Conservation (phyloP, 139 green algal genomes). For the Ulvella scutata region DNA sequence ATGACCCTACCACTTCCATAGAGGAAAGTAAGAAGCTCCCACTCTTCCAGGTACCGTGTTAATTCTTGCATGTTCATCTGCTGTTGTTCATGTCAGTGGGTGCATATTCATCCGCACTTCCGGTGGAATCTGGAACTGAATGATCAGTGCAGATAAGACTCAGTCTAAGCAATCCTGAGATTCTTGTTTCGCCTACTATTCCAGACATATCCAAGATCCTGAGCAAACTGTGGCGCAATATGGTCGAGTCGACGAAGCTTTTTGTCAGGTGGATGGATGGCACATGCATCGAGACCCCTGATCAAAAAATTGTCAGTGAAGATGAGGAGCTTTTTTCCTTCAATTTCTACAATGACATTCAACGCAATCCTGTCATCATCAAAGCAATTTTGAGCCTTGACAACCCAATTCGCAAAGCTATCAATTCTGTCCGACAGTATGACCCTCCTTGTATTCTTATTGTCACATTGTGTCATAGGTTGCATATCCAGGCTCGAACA, state of each 20-base stretch:
- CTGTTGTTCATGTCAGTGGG: too few relatives aligned
- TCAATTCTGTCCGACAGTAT: background rate
- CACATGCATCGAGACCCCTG: constrained; percentile 67
- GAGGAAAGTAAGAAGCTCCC: constrained; percentile 7
- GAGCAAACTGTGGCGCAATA: constrained; percentile 33
- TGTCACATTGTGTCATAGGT: too few relatives aligned
- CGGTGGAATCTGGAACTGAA: too few relatives aligned
- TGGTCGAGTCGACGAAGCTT: constrained; percentile 51
- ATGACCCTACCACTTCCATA: background rate
- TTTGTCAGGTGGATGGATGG: constrained; percentile 88
- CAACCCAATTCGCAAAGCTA: background rate
- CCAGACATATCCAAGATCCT: constrained; percentile 37
- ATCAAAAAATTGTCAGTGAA: constrained; percentile 31
- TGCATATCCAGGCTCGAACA: too few relatives aligned
- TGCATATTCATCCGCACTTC: too few relatives aligned
- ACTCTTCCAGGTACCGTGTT: constrained; percentile 28
- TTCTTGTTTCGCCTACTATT: constrained; percentile 62
- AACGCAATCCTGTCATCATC: constrained; percentile 31
- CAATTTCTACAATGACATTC: constrained; percentile 67
- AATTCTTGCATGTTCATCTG: too few relatives aligned
- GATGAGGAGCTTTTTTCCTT: constrained; percentile 68
- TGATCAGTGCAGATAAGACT: constrained; percentile 34
- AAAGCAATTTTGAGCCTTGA: constrained; percentile 1
- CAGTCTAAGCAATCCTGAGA: constrained; percentile 49
- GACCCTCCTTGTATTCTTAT: too few relatives aligned